These are phyloP conservation scores for Hydrangea macrophylla DNA, from an alignment of 148 eudicot species.

Conservation along the genomic window DNA sequence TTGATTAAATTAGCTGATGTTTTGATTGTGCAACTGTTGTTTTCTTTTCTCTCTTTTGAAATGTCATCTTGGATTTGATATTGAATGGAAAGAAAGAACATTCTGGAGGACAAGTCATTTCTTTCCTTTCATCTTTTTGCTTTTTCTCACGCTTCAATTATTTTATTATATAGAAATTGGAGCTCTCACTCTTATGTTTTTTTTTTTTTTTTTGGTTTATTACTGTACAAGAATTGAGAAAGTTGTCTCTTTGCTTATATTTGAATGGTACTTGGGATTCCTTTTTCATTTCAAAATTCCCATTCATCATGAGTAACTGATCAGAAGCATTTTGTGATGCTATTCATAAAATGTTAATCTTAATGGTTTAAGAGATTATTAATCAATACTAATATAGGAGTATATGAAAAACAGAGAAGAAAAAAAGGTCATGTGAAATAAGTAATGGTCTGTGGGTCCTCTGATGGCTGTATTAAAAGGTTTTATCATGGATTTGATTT, in stretches of 20 bases:
- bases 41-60: not conserved
- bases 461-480: not conserved
- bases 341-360: not conserved
- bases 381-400: no score
- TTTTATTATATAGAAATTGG: not conserved
- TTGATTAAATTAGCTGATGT: slow-evolving; percentile 20
- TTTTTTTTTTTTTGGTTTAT: no score
- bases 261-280: not conserved
- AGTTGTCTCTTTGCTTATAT: not conserved
- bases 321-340: not conserved
- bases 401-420: no score
- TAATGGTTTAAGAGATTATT: not conserved
- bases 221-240: not conserved
- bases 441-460: slow-evolving; percentile 14
- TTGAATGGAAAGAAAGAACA: slow-evolving; percentile 11
- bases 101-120: slow-evolving; percentile 15
- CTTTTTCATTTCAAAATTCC: not conserved
- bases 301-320: not conserved
- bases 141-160: not conserved
- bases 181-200: not conserved
- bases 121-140: slow-evolving; percentile 22
- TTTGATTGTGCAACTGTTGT: not conserved
- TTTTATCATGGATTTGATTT: slow-evolving; percentile 12
- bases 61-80: slow-evolving; percentile 10
- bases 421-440: not conserved